Percentiles rank a stretch among this genome's conserved stretches.
phyloP scores from a whole-genome alignment of 768 basidiomycete species.

The Psilocybe subaeruginosa region DNA sequence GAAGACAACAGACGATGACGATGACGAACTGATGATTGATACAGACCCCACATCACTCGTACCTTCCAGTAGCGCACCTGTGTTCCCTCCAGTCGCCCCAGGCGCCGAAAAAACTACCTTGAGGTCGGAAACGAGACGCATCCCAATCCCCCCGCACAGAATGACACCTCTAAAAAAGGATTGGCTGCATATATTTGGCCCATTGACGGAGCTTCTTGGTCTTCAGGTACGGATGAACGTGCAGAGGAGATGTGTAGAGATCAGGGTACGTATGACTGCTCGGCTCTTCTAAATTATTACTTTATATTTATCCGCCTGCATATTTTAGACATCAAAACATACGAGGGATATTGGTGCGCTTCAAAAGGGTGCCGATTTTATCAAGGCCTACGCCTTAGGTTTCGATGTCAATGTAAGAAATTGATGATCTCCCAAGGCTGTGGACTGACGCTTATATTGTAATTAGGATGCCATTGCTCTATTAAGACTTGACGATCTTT shows the following conservation, averaged over 20 bases:
- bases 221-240: conserved; percentile 98
- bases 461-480: conserved; percentile 92
- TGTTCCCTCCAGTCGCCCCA: conserved; percentile 71
- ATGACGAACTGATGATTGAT: conserved; percentile 39
- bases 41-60: conserved; percentile 54
- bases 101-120: conserved; percentile 56
- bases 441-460: background rate
- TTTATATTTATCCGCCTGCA: background rate
- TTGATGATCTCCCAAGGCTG: background rate
- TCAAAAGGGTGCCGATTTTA: conserved; percentile 97
- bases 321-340: conserved; percentile 83
- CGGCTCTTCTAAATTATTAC: background rate
- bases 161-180: conserved; percentile 98
- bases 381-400: conserved; percentile 92
- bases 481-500: conserved; percentile 93
- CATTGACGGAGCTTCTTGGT: conserved; percentile 91
- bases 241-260: conserved; percentile 85
- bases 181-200: conserved; percentile 95
- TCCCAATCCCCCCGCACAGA: conserved; percentile 93
- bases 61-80: conserved; percentile 56
- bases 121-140: conserved; percentile 85
- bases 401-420: conserved; percentile 88
- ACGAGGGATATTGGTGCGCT: conserved; percentile 92
- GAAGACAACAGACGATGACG: conserved; percentile 18
- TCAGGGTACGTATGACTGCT: conserved; percentile 66